Base-by-base conservation (phyloP, 2,329 filamentous ascomycete genomes). In the Venturia pyrina region DNA sequence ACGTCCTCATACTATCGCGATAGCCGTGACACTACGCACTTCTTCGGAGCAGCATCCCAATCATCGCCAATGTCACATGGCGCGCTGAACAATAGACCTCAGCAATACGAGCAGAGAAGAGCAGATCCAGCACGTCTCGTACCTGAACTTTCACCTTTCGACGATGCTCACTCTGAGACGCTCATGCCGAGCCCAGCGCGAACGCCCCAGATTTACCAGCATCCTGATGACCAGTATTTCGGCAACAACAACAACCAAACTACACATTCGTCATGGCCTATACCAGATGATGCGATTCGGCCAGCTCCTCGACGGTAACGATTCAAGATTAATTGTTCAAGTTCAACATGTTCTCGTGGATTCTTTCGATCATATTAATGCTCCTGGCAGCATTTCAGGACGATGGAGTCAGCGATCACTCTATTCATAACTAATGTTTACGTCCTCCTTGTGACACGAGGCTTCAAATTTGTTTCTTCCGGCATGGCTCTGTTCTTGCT, bases 1-100 rank as follows among this genome's bases (percentile, higher is more conserved):
- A 43, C 60, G 15, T 62, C 60, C 13, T 62, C 60, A 13, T 62
- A 62, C n/a, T 62, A 62, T 19, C 60, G 60, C 60, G 60, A 62
- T 15, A 62, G 60, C 15, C 21, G 43, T 17, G 60, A 62, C 40
- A 62, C 60, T 8, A 46, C 37, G 21, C 60, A 62, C 15, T 62
- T 62, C 40, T 62, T 62, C 60, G 53, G 53, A 37, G 5, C 32
- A 34, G 32, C 53, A 21, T 37, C 53, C 1, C 53, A 59, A 11
- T 5, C 50, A 28, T 28, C 21, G 8, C 50, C 50, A 28, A 10
- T 32, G 19, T 7, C 28, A 10, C 17, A 34, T 37, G 32, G 32
- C 19, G 28, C 13, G 2, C n/a, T 21, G 28, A 37, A 21, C 17
- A n/a, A n/a, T 17, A 15, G 21, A 53, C 10, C 32, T n/a, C 53